A percentile compares a stretch with the other conserved stretches of the same genome.
Evolutionary conservation across 805 yeast species (phyloP).

Genomic region (Cyberlindnera euphorbiiphila): DNA sequence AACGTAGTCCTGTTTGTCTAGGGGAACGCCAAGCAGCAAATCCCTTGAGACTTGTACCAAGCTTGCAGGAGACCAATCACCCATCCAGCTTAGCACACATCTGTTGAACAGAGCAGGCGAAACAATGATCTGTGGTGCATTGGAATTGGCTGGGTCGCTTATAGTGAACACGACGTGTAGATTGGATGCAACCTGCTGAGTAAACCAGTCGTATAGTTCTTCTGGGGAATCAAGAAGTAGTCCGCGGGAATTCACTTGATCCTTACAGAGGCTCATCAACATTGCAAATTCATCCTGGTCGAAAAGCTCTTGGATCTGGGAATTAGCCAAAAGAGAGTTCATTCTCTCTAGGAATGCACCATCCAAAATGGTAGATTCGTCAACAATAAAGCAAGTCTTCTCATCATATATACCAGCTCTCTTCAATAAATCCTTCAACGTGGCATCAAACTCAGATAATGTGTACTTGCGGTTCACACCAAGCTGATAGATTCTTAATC

Average conservation of each 20-base stretch:
- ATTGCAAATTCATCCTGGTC: slow-evolving; percentile 62
- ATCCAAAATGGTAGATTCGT: slow-evolving; percentile 74
- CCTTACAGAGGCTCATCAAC: slow-evolving; percentile 52
- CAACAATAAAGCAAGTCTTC: slow-evolving; percentile 66
- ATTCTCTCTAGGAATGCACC: slow-evolving; percentile 82
- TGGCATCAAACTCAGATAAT: slow-evolving; percentile 61
- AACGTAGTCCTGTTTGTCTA: slow-evolving; percentile 43
- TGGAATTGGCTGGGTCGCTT: slow-evolving; percentile 41
- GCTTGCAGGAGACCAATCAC: slow-evolving; percentile 63
- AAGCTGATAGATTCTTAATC: slow-evolving; percentile 57
- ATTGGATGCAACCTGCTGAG: slow-evolving; percentile 58
- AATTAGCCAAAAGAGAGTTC: slow-evolving; percentile 90
- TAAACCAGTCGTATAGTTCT: slow-evolving; percentile 75
- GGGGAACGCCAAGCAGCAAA: slow-evolving; percentile 43
- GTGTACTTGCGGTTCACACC: slow-evolving; percentile 51
- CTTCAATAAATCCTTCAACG: slow-evolving; percentile 51
- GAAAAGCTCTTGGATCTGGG: slow-evolving; percentile 88
- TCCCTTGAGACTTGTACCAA: slow-evolving; percentile 46
- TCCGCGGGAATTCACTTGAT: slow-evolving; percentile 57
- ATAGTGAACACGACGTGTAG: slow-evolving; percentile 82
- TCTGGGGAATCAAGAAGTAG: slow-evolving; percentile 59
- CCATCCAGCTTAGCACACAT: slow-evolving; percentile 88
- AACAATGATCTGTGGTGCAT: slow-evolving; percentile 46
- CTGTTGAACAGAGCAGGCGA: slow-evolving; percentile 90
- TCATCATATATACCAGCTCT: slow-evolving; percentile 53